Conservation (phyloP, 495 filamentous ascomycete genomes). For the Lichenothelia convexa region DNA sequence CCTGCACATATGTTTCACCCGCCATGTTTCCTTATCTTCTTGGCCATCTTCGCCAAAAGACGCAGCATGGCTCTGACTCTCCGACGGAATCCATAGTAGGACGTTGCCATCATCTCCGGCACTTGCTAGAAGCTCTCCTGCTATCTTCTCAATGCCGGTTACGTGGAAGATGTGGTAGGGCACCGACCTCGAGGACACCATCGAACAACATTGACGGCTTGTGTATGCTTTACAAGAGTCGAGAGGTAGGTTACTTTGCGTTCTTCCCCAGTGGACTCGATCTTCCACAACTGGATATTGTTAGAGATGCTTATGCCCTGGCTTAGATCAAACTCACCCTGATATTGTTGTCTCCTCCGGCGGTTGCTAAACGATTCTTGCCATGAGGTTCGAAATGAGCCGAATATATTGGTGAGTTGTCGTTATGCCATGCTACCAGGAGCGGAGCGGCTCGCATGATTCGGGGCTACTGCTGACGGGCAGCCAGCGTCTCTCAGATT, state of each 20-base stretch:
- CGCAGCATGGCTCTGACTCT: conserved; percentile 40
- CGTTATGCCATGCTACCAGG: conserved; percentile 90
- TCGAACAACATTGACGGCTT: conserved; percentile 94
- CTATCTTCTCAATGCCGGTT: conserved; percentile 11
- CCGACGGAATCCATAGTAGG: conserved; percentile 82
- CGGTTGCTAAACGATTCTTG: conserved; percentile 82
- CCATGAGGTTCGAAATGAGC: conserved; percentile 90
- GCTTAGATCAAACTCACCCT: conserved; percentile 39
- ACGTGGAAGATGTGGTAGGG: conserved; percentile 4
- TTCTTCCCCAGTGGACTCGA: conserved; percentile 73
- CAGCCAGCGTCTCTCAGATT: no score
- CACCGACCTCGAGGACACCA: conserved; percentile 73
- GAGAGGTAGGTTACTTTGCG: conserved; percentile 78
- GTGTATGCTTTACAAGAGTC: conserved; percentile 80
- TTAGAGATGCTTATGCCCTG: neutral
- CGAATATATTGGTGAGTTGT: conserved; percentile 86
- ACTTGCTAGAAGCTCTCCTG: conserved; percentile 83
- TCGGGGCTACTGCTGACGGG: conserved; percentile 11
- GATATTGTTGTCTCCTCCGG: conserved; percentile 93
- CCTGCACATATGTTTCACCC: conserved; percentile 92
- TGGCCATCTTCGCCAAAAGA: conserved; percentile 65
- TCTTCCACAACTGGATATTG: conserved; percentile 58
- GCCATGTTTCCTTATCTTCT: conserved; percentile 94
- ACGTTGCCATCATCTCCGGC: conserved; percentile 96
- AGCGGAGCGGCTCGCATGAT: conserved; percentile 83